These are phyloP conservation scores for Beauveria scarabaeidicola DNA, from an alignment of 2,329 filamentous ascomycete genomes.

Conservation along the genomic window DNA sequence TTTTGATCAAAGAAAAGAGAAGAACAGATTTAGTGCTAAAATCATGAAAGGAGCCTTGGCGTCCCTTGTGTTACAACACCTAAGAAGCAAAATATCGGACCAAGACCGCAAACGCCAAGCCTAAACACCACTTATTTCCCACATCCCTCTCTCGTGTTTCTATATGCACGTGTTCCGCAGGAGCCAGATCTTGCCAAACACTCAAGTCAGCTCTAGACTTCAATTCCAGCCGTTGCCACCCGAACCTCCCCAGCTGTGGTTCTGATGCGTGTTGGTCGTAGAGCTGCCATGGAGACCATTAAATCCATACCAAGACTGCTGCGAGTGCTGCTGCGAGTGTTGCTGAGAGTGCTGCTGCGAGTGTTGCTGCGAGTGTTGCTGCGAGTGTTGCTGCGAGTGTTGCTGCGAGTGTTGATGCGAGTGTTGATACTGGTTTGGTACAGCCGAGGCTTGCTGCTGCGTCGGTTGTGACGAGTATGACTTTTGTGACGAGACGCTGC, in stretches of 20 bases:
- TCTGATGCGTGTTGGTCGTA: neutral
- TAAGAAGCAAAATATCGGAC: neutral
- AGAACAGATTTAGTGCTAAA: neutral
- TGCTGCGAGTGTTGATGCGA: neutral
- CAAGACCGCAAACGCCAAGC: neutral
- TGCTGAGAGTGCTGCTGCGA: neutral
- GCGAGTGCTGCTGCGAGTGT: neutral
- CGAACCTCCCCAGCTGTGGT: neutral
- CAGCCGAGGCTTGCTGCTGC: neutral
- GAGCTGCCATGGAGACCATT: neutral
- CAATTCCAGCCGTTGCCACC: neutral
- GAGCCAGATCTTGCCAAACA: neutral
- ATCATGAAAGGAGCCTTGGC: neutral
- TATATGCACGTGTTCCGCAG: neutral
- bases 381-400: neutral
- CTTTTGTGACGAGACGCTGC: neutral
- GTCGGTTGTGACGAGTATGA: neutral
- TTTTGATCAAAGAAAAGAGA: neutral
- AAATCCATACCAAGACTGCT: constrained; percentile 1
- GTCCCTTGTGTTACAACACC: neutral
- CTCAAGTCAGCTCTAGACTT: neutral
- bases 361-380: neutral
- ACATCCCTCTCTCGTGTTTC: neutral
- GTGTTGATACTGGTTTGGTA: neutral
- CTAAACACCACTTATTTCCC: neutral